Evolutionary conservation across 805 yeast genomes (phyloP), one percentile per base, ranked within the genome.

Genomic region (Ogataea philodendri): DNA sequence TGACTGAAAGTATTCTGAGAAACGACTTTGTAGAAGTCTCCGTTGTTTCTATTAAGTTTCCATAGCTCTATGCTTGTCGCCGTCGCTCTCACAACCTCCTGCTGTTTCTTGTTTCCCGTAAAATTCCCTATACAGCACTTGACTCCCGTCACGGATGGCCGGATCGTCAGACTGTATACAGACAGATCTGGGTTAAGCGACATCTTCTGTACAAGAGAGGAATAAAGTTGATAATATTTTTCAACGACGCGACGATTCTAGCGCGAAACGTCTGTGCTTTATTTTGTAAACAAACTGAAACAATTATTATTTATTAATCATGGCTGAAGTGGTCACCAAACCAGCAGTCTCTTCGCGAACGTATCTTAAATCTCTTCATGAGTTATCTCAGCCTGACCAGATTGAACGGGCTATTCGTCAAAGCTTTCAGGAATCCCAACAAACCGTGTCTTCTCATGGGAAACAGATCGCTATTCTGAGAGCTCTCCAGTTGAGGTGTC

Each of bases 401-500:
- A 59, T 76, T 17, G 63, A 64, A 22, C 36, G 42, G 8, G 76
- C 83, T 3, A 63, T 81, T 49, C 78, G 84, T 1, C 78, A 72
- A 38, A 77, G 80, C 3, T 88, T 88, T 52, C 90, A 84, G 52
- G 90, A 81, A 38, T 84, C 93, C 0, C 97, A 88, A 52, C 45
- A 62, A 15, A 70, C 85, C 2, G 68, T 80, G 20, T 81, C 89
- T 0, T 81, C 89, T 2, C 96, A 88, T 57, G 67, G 84, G 30
- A 83, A 84, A 52, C 79, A 84, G 39, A 75, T 81, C 5, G 74
- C 78, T 7, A 70, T 83, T 5, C 54, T 88, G 52, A 73, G 72
- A 51, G 70, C 72, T 28, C 63, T 85, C 10, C 83, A 81, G 38
- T 47, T 63, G 10, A 71, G 75, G 45, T 75, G 93, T 1, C 57